Base-by-base conservation (phyloP, 176 grass and related monocot species). In the Sorghum bicolor region DNA sequence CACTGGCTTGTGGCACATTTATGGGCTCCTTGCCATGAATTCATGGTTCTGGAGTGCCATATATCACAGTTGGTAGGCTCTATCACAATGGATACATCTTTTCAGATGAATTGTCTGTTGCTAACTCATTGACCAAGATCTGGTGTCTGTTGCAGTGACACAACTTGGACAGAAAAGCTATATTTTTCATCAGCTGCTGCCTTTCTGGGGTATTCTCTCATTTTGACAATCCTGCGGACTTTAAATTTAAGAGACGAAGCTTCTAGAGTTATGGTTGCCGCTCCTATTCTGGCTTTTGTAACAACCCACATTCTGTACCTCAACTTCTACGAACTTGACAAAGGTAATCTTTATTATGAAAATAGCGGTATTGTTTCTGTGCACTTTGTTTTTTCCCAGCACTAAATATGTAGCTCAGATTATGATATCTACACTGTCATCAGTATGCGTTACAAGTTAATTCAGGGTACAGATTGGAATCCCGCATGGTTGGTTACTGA, bases 41-140 rank as follows among this genome's bases (percentile, higher is more conserved):
- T 90, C 93, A 1, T 96, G 97, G 97, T 96, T 94, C 70, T 99
- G 93, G 97, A 87, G 89, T 85, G 87, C 89, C 80, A 99, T 99
- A 85, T 96, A 92, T 87, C 97, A 99, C 73, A 94, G 91, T 22
- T 83, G 91, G 97, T 96, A 86, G 7, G 84, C 44, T 50, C 16
- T 52, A 40, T 70, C 14, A 76, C 37, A 28, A 44, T 81, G 57
- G 63, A 50, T 64, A 41, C 38, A 60, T 22, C 10, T 25, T 67
- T 67, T 44, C 25, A n/a, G 48, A 36, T 43, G 17, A 5, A 28
- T 64, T 47, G 11, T 75, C 3, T 47, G 14, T 29, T 6, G 1
- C 5, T 25, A 26, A 68, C 22, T 52, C 79, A 53, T 47, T 83
- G 81, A 77, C 32, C 36, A 22, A 30, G 32, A 70, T 76, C 13